phyloP scores from a whole-genome alignment of 1,139 yeast species.

The Kluyveromyces sp. region DNA sequence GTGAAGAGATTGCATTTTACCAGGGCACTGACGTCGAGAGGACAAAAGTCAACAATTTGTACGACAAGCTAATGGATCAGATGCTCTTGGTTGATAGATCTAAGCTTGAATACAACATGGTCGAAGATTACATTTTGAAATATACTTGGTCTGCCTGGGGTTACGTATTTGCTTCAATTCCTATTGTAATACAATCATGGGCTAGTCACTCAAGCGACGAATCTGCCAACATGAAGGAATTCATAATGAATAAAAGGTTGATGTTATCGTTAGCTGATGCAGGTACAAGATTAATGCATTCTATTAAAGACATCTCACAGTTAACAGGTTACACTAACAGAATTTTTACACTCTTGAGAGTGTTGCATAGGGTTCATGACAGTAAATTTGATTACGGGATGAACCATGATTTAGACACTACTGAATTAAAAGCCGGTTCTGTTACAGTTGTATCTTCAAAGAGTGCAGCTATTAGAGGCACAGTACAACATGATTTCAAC shows the following conservation, averaged over 20 bases:
- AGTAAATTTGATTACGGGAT: slow-evolving; percentile 54
- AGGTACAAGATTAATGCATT: slow-evolving; percentile 92
- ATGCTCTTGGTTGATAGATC: slow-evolving; percentile 38
- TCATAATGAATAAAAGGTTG: slow-evolving; percentile 82
- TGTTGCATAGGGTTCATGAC: slow-evolving; percentile 78
- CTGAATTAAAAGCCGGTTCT: slow-evolving; percentile 3
- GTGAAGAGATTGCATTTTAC: slow-evolving; percentile 91
- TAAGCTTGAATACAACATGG: slow-evolving; percentile 55
- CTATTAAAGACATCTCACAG: slow-evolving; percentile 87
- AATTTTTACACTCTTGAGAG: slow-evolving; percentile 66
- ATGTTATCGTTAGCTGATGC: slow-evolving; percentile 93
- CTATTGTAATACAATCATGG: slow-evolving; percentile 52
- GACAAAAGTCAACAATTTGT: slow-evolving; percentile 54
- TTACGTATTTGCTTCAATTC: slow-evolving; percentile 81
- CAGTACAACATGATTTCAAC: slow-evolving; percentile 69
- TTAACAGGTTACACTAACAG: slow-evolving; percentile 88
- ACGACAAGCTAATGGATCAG: slow-evolving; percentile 50
- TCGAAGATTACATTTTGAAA: slow-evolving; percentile 83
- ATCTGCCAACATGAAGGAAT: slow-evolving; percentile 71
- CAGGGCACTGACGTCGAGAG: slow-evolving; percentile 86
- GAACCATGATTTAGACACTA: slow-evolving; percentile 1
- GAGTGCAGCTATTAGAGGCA: slow-evolving; percentile 49
- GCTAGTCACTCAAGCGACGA: slow-evolving; percentile 33
- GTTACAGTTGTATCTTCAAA: slow-evolving; percentile 35
- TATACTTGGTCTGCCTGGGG: slow-evolving; percentile 96